These are phyloP conservation scores for Trichosporon ovoides DNA, from an alignment of 1,284 basidiomycete genomes.

Conservation along the genomic window DNA sequence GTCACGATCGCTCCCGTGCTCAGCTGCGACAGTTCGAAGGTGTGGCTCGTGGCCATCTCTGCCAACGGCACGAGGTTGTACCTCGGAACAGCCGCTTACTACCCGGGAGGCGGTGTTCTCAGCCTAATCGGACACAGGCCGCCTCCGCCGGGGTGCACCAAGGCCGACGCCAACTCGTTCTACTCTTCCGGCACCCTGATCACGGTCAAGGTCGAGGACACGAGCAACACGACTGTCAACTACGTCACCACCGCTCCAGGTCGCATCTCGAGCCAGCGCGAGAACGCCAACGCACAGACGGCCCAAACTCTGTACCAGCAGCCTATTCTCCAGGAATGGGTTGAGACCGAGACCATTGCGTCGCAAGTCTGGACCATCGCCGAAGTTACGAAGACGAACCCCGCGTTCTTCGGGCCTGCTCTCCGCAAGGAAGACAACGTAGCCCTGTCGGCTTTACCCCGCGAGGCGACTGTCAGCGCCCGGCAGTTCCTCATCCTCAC, in stretches of 20 bases:
- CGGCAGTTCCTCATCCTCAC: slow-evolving; percentile 40
- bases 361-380: slow-evolving; percentile 78
- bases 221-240: slow-evolving; percentile 18
- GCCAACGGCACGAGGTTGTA: slow-evolving; percentile 51
- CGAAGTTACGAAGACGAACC: slow-evolving; percentile 42
- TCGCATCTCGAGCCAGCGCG: slow-evolving; percentile 33
- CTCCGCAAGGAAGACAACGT: slow-evolving; percentile 24
- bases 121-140: slow-evolving; percentile 17
- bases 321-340: slow-evolving; percentile 34
- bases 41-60: slow-evolving; percentile 74
- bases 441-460: slow-evolving; percentile 30
- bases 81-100: slow-evolving; percentile 12
- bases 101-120: slow-evolving; percentile 6
- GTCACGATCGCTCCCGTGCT: slow-evolving; percentile 45
- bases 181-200: slow-evolving; percentile 43
- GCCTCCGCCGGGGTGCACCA: slow-evolving; percentile 30
- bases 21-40: slow-evolving; percentile 49
- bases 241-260: slow-evolving; percentile 33
- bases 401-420: slow-evolving; percentile 17
- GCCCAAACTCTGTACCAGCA: slow-evolving; percentile 15
- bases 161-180: slow-evolving; percentile 26
- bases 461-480: slow-evolving; percentile 28
- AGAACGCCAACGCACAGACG: slow-evolving; percentile 29
- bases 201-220: slow-evolving; percentile 28
- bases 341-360: slow-evolving; percentile 56